A percentile compares a stretch with the other conserved stretches of the same genome.
Conservation (phyloP, 805 yeast species). For the Hanseniaspora clermontiae region DNA sequence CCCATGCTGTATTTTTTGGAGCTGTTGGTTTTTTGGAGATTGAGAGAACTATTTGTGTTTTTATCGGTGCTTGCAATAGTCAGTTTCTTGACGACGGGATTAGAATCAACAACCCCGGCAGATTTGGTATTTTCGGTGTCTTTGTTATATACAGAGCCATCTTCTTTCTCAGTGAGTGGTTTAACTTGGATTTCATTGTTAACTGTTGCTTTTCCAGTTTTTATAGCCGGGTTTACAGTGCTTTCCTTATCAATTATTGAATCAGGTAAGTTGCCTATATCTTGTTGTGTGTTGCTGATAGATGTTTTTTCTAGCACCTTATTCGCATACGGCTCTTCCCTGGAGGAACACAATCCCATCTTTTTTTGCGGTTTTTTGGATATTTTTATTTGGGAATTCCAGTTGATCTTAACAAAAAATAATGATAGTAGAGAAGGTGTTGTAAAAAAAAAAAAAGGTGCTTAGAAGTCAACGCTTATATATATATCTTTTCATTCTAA, state of each 20-base stretch:
- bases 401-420: too few species aligned
- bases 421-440: too few species aligned
- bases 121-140: too few species aligned
- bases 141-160: background rate
- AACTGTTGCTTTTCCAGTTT: background rate
- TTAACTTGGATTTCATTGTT: background rate
- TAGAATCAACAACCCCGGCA: background rate
- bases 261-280: background rate
- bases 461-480: too few species aligned
- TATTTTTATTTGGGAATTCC: too few species aligned
- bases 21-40: background rate
- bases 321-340: background rate
- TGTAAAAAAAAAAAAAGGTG: too few species aligned
- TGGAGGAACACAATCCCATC: slow-evolving; percentile 11
- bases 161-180: background rate
- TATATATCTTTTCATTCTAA: too few species aligned
- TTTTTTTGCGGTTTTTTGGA: background rate
- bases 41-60: background rate
- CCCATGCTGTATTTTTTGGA: background rate
- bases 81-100: too few species aligned
- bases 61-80: background rate
- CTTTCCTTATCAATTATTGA: background rate
- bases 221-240: background rate
- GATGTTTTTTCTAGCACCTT: background rate
- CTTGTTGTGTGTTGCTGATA: background rate